Evolutionary conservation across 768 basidiomycete species (phyloP), one percentile per base, ranked within the genome.

Genomic region (Kwoniella sp.): DNA sequence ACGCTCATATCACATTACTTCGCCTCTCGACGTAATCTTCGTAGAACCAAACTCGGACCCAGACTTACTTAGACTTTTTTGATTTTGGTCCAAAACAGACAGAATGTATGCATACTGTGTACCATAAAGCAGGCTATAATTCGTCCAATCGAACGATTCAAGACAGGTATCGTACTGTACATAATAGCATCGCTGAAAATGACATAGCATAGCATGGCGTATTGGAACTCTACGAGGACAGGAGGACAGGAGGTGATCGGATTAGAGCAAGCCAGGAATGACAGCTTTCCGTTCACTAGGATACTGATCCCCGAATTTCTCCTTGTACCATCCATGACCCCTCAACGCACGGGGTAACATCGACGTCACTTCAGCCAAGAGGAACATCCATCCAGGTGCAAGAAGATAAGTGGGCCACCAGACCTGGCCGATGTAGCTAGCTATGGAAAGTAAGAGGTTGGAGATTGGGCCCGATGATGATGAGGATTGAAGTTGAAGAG

Each of bases 301-400:
- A 77, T 92, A 97, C 53, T 87, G 85, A 5, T 84, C 84, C 15
- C 78, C 79, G 74, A 97, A 95, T 56, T 84, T 88, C 60, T 81
- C 64, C 52, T 85, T 84, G 78, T 98, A 97, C 95, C 95, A 98
- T 67, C 70, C 72, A 71, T 96, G 93, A 1, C 91, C 92, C 55
- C 85, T 86, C 58, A 79, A 63, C 22, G 82, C 88, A 84, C 94
- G 82, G 0, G 92, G 90, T 13, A 89, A 70, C 94, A 97, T 97
- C 24, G 86, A 62, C 19, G 85, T 75, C 0, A 97, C 63, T 76
- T 95, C 92, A 1, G 85, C 80, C 22, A 87, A 48, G 27, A 94
- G 69, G 80, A 98, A 97, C 26, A 91, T 80, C 84, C 87, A 92
- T 1, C 92, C 90, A 0, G 93, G 90, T 7, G 86, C 82, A 85